Base-by-base conservation (phyloP, 2,329 filamentous ascomycete genomes). In the Fusarium siculi region DNA sequence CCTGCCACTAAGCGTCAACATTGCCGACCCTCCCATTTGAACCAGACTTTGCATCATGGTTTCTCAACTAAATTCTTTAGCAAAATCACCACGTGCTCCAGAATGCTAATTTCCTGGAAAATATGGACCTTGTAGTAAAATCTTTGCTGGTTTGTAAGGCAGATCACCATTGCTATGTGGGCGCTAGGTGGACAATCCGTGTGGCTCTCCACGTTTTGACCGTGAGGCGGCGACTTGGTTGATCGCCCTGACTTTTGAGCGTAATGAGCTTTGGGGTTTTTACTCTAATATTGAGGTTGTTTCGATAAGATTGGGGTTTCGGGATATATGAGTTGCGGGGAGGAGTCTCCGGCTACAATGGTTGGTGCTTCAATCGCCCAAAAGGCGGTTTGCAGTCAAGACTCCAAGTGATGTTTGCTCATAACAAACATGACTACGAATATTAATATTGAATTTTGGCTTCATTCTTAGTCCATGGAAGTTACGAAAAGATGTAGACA, bases 241-340 rank as follows among this genome's bases (percentile, higher is more conserved):
- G 65, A 72, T 73, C 66, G 57, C 53, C 61, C 66, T 73, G 47
- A 60, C 43, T 52, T 36, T 49, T 64, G 37, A 73, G 66, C 10
- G 44, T 36, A 39, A 53, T 32, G 9, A 32, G 39, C 12, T 18
- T 36, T 66, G 11, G 16, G 16, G 0, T 49, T 23, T 40, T 43
- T 23, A 36, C n/a, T 63, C 14, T 56, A 16, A n/a, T 69, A 32
- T 44, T 44, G 39, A 50, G 30, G 12, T 64, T 52, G 40, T 39
- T 68, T 69, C 44, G 16, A 42, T 21, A 12, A 69, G 30, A 40
- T 42, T 63, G 49, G 15, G 18, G 25, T 18, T 36, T 42, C n/a
- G 18, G 21, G 11, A 55, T 36, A 3, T 14, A 8, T 28, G 23
- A 21, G 30, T 16, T 42, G 58, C 36, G 66, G 66, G 69, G 66